phyloP scores from a whole-genome alignment of 2,329 filamentous ascomycete genomes.

The Coniochaeta prunicola region DNA sequence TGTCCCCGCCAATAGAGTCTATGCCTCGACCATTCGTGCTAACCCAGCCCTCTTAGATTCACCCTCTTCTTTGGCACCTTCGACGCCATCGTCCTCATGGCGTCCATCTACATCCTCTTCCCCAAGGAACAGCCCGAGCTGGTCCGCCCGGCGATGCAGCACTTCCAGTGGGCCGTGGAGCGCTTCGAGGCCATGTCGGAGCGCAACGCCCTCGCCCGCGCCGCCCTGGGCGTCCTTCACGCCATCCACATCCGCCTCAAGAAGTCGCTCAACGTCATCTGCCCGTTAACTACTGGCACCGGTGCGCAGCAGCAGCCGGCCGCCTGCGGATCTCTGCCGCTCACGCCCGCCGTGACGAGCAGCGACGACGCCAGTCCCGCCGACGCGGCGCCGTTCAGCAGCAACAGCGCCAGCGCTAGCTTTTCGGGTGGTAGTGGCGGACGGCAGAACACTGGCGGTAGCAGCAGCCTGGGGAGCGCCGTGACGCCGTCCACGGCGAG shows the following conservation, averaged over 20 bases:
- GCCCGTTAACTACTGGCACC: background rate
- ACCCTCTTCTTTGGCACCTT: conserved; percentile 57
- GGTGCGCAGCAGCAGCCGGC: background rate
- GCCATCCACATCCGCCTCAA: conserved; percentile 48
- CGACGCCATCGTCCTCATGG: conserved; percentile 54
- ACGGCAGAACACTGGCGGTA: too few species aligned
- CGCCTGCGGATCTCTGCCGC: conserved; percentile 6
- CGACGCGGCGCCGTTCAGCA: background rate
- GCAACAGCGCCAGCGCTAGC: background rate
- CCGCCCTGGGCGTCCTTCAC: conserved; percentile 46
- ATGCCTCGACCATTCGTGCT: too few species aligned
- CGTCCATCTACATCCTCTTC: conserved; percentile 54
- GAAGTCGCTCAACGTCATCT: conserved; percentile 33
- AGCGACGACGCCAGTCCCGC: background rate
- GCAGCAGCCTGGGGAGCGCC: background rate
- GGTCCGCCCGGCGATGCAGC: conserved; percentile 39
- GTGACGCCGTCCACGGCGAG: conserved; percentile 1
- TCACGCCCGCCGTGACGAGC: background rate
- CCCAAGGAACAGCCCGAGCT: conserved; percentile 46
- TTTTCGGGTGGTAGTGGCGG: background rate
- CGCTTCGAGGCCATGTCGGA: conserved; percentile 49
- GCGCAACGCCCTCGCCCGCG: conserved; percentile 44
- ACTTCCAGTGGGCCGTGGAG: conserved; percentile 53
- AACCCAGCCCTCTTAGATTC: conserved; percentile 25
- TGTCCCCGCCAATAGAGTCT: background rate